phyloP scores from a whole-genome alignment of 331 rosid species.

The Saraca asoca region DNA sequence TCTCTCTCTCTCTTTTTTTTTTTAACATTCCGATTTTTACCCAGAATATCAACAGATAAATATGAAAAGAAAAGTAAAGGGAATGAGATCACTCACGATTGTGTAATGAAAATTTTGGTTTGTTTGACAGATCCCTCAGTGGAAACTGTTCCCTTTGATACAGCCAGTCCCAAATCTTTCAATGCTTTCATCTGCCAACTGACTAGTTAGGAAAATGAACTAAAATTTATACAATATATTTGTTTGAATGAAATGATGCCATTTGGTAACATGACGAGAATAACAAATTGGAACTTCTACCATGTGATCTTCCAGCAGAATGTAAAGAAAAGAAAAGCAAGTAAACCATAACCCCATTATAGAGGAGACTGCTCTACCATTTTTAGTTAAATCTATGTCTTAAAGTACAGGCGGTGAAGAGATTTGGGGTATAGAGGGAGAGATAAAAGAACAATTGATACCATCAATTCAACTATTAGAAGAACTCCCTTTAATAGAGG shows the following conservation, averaged over 20 bases:
- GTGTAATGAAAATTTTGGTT: conserved; percentile 67
- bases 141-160: conserved; percentile 79
- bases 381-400: neutral
- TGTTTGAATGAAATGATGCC: neutral
- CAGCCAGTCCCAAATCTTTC: conserved; percentile 89
- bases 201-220: conserved; percentile 20
- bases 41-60: conserved; percentile 15
- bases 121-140: conserved; percentile 82
- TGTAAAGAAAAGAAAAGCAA: conserved; percentile 19
- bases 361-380: neutral
- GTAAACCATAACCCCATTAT: conserved; percentile 7
- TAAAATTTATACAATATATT: conserved; percentile 4
- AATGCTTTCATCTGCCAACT: conserved; percentile 83
- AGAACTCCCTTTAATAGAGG: neutral
- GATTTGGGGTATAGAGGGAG: neutral
- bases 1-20: too few species aligned
- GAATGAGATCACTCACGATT: conserved; percentile 56
- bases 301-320: conserved; percentile 20
- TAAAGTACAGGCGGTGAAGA: neutral
- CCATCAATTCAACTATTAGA: conserved; percentile 1
- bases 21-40: conserved; percentile 13
- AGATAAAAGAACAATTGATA: neutral
- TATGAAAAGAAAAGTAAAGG: conserved; percentile 11
- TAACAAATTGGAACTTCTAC: neutral
- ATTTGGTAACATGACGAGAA: conserved; percentile 17